Conservation (phyloP, 257 asterid genomes). For the Capsicum chinense region DNA sequence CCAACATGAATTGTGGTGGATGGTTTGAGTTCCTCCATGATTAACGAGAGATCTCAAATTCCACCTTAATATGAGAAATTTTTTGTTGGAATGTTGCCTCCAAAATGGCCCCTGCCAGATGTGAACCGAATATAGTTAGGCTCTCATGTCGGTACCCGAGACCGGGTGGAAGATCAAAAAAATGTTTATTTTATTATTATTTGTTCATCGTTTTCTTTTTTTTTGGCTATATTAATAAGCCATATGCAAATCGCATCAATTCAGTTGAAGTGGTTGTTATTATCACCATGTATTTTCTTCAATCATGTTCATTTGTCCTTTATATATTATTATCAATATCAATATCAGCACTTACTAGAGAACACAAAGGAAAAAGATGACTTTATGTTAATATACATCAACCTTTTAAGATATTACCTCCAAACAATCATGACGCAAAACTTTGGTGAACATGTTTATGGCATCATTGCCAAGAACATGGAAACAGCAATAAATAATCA, state of each 20-base stretch:
- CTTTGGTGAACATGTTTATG: constrained; percentile 1
- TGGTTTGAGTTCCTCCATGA: too few relatives aligned
- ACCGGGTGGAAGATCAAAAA: too few relatives aligned
- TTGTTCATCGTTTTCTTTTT: neutral
- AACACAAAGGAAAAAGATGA: neutral
- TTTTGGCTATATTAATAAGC: neutral
- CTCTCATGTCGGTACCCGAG: too few relatives aligned
- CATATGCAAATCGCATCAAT: neutral
- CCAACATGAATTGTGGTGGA: too few relatives aligned
- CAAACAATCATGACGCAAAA: constrained; percentile 1
- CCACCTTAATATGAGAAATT: too few relatives aligned
- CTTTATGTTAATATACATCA: neutral
- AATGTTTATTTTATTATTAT: neutral
- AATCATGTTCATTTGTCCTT: neutral
- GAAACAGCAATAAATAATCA: neutral
- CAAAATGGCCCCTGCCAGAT: too few relatives aligned
- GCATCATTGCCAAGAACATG: constrained; percentile 16
- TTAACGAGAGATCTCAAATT: too few relatives aligned
- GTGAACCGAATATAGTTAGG: too few relatives aligned
- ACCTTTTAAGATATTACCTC: neutral
- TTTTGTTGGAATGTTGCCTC: too few relatives aligned
- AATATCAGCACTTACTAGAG: neutral
- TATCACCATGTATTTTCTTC: neutral
- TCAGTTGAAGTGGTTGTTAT: neutral
- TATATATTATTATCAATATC: neutral